These are phyloP conservation scores for Aspergillus aculeatinus DNA, from an alignment of 2,329 filamentous ascomycete species.

Conservation along the genomic window DNA sequence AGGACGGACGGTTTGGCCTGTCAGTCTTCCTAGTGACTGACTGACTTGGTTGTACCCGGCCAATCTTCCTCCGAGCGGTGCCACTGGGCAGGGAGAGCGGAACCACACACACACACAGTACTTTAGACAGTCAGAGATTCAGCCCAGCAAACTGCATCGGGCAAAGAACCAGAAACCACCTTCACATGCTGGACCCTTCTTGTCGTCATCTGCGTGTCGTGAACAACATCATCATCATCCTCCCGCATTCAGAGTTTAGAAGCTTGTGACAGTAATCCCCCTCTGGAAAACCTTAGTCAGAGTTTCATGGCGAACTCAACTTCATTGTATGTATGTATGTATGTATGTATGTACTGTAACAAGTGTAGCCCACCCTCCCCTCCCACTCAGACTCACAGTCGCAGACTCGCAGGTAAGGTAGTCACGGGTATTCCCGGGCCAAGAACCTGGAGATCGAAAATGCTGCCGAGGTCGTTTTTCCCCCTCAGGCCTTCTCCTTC, in stretches of 20 bases:
- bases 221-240: background rate
- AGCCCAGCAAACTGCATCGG: background rate
- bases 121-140: background rate
- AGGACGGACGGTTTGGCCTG: background rate
- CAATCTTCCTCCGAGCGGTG: background rate
- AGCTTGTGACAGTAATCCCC: background rate
- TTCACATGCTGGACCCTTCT: slow-evolving; percentile 16
- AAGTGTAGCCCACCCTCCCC: background rate
- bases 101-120: background rate
- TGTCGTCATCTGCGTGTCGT: slow-evolving; percentile 6
- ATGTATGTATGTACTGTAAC: background rate
- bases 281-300: background rate
- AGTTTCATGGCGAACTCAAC: background rate
- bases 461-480: slow-evolving; percentile 15
- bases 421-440: slow-evolving; percentile 13
- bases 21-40: background rate
- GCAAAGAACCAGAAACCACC: background rate
- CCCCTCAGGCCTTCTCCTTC: background rate
- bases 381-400: too few relatives aligned
- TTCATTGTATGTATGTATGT: background rate
- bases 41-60: background rate
- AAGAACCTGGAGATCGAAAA: slow-evolving; percentile 10
- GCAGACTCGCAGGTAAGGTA: too few relatives aligned
- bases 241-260: background rate
- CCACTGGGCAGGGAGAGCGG: slow-evolving; percentile 8